Conservation (phyloP, 306 rosid species). For the Oxytropis ochrocephala region DNA sequence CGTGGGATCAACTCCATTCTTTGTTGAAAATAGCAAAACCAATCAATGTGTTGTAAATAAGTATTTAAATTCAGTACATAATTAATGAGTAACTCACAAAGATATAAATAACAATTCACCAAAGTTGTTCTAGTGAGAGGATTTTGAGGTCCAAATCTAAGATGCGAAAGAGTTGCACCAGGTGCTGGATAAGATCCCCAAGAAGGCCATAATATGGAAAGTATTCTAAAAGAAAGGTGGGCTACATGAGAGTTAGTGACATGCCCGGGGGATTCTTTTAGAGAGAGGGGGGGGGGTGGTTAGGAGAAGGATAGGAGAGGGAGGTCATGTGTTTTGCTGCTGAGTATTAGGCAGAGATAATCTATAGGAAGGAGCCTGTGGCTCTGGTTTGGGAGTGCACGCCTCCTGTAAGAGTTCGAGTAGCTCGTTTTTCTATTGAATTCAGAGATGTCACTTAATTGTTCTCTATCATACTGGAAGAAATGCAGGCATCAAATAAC, state of each 20-base stretch:
- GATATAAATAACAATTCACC: background rate
- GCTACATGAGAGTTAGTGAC: background rate
- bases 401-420: background rate
- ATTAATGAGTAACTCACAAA: background rate
- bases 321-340: background rate
- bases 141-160: background rate
- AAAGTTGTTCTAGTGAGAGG: background rate
- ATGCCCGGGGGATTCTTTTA: background rate
- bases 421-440: background rate
- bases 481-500: background rate
- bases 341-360: background rate
- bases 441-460: background rate
- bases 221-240: background rate
- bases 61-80: background rate
- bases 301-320: conserved; percentile 3
- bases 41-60: conserved; percentile 19
- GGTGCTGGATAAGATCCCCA: background rate
- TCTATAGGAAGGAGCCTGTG: background rate
- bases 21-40: conserved; percentile 27
- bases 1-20: conserved; percentile 63
- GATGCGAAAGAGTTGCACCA: background rate
- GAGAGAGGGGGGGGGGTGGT: background rate
- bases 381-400: background rate
- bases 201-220: background rate
- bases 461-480: conserved; percentile 2